Conservation (phyloP, 2,329 filamentous ascomycete species). For the Botrytis fragariae region DNA sequence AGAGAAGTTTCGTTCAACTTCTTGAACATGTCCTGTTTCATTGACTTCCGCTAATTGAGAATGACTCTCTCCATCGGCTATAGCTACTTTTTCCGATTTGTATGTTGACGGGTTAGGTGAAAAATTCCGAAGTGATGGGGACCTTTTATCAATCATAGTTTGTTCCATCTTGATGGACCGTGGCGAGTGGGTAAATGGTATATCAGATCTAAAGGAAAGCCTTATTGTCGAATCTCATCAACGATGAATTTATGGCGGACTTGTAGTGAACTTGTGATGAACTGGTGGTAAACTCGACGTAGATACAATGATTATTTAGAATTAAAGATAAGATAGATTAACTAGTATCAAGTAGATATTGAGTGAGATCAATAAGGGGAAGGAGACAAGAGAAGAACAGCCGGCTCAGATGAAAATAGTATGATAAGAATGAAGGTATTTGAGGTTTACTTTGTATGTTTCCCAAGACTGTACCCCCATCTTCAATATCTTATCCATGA, state of each 20-base stretch:
- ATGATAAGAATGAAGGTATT: not conserved
- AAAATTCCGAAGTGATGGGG: not conserved
- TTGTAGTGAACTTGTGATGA: too few relatives aligned
- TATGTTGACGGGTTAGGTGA: slow-evolving; percentile 3
- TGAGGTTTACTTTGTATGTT: not conserved
- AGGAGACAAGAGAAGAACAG: not conserved
- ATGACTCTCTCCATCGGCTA: slow-evolving; percentile 6
- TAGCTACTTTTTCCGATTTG: slow-evolving; percentile 24
- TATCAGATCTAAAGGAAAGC: not conserved
- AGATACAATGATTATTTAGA: not conserved
- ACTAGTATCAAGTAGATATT: not conserved
- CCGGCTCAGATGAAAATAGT: not conserved
- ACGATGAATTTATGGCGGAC: not conserved
- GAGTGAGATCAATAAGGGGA: not conserved
- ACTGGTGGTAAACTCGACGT: not conserved
- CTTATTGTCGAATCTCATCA: not conserved
- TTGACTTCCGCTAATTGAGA: slow-evolving; percentile 40
- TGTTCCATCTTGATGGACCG: not conserved
- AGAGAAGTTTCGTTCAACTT: slow-evolving; percentile 50
- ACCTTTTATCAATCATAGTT: not conserved
- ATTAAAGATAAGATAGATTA: not conserved
- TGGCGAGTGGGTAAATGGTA: not conserved
- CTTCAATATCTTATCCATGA: slow-evolving; percentile 2
- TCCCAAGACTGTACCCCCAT: not conserved
- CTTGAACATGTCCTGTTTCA: slow-evolving; percentile 50